Evolutionary conservation across 768 basidiomycete genomes (phyloP).

Genomic region (Rhodocollybia butyracea): DNA sequence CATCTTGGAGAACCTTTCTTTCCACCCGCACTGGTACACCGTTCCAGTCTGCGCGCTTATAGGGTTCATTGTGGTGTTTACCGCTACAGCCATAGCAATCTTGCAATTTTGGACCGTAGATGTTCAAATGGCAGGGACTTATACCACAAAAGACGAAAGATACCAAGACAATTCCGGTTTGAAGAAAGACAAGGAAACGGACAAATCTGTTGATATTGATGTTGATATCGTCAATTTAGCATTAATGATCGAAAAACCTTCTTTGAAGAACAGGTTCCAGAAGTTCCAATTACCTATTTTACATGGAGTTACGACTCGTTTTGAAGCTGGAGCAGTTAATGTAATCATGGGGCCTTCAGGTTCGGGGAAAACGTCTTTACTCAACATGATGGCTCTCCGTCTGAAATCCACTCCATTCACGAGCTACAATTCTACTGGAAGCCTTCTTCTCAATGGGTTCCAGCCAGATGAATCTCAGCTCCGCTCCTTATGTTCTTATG

Average conservation of each 20-base stretch:
- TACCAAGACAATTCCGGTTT: not conserved
- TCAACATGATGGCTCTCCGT: conserved; percentile 7
- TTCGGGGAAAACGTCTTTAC: conserved; percentile 10
- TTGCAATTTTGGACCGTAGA: conserved; percentile 8
- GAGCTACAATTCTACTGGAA: conserved; percentile 7
- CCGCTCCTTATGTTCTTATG: conserved; percentile 20
- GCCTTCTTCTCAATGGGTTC: conserved; percentile 16
- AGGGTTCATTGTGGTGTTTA: conserved; percentile 7
- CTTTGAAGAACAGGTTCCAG: not conserved
- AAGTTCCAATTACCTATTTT: conserved; percentile 4
- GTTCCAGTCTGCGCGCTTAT: conserved; percentile 8
- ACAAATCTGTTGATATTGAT: not conserved
- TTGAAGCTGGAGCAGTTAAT: conserved; percentile 10
- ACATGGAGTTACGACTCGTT: conserved; percentile 6
- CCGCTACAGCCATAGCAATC: not conserved
- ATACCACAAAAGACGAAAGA: not conserved
- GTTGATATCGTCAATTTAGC: not conserved
- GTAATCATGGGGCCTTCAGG: conserved; percentile 47
- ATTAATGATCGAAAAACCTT: conserved; percentile 1
- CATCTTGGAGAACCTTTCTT: conserved; percentile 6
- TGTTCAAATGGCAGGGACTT: conserved; percentile 3
- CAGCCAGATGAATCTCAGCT: not conserved
- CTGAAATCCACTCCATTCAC: conserved; percentile 5
- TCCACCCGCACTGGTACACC: conserved; percentile 2
- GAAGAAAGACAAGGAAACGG: not conserved